Evolutionary conservation across 352 stramenopile species (phyloP).

Genomic region (Globisporangium alternatum): DNA sequence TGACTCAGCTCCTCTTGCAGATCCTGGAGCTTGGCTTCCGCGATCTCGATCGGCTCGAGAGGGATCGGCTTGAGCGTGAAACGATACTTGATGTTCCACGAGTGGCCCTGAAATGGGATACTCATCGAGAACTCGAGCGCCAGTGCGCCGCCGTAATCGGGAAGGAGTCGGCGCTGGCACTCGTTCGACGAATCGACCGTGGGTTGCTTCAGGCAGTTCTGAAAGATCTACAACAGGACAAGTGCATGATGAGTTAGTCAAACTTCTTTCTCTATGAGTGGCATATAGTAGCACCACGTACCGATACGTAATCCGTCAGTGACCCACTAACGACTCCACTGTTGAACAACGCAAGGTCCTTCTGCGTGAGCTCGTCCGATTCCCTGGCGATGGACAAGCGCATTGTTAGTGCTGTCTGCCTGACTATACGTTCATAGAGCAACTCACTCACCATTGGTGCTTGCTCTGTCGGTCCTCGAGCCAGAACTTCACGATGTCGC

Average conservation of each 20-base stretch:
- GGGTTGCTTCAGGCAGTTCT: background rate
- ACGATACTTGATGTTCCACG: background rate
- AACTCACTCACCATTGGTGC: too few species aligned
- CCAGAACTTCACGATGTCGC: too few species aligned
- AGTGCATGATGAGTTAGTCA: background rate
- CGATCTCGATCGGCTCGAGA: conserved; percentile 6
- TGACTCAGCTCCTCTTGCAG: background rate
- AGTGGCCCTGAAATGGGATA: too few species aligned
- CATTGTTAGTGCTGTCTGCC: too few species aligned
- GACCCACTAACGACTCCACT: too few species aligned
- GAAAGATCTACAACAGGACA: background rate
- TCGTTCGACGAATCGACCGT: background rate
- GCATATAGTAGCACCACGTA: background rate
- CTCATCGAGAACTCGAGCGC: background rate
- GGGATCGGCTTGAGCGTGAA: background rate
- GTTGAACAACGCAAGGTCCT: too few species aligned
- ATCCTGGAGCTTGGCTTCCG: background rate
- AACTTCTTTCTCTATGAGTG: background rate
- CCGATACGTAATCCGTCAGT: too few species aligned
- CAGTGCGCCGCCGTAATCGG: background rate
- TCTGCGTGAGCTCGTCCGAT: too few species aligned
- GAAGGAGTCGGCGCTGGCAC: background rate
- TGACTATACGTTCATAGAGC: too few species aligned
- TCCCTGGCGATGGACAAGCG: too few species aligned
- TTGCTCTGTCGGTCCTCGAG: too few species aligned